Percentiles rank a stretch among this genome's conserved stretches.
Conservation (phyloP, 2,329 filamentous ascomycete genomes). For the Colletotrichum destructivum region DNA sequence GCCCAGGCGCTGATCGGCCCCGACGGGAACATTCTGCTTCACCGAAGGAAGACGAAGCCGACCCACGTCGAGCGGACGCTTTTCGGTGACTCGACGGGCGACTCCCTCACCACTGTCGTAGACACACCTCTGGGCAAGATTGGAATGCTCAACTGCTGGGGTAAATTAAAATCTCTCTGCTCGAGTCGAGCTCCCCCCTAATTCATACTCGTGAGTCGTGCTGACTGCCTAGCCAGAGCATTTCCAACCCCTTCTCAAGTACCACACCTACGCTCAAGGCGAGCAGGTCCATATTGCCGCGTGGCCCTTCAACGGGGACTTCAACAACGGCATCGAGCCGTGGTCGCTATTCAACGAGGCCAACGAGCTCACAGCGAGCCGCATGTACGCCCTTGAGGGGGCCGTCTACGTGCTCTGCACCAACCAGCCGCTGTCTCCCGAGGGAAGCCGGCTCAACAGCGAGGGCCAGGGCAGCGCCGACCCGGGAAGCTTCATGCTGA, state of each 20-base stretch:
- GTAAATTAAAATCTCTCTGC: too few relatives aligned
- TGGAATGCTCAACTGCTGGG: conserved; percentile 69
- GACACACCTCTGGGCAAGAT: conserved; percentile 65
- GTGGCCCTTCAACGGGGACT: conserved; percentile 43
- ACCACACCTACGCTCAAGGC: conserved; percentile 46
- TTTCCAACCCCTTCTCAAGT: conserved; percentile 64
- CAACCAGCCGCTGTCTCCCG: too few relatives aligned
- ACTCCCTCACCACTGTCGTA: conserved; percentile 58
- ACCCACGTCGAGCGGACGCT: conserved; percentile 65
- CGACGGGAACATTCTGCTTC: conserved; percentile 55
- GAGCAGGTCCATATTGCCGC: conserved; percentile 49
- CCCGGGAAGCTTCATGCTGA: too few relatives aligned
- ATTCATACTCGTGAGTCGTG: too few relatives aligned
- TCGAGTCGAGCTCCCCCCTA: too few relatives aligned
- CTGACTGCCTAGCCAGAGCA: conserved; percentile 55
- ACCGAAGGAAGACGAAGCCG: conserved; percentile 66
- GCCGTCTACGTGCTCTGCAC: too few relatives aligned
- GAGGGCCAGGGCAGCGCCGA: too few relatives aligned
- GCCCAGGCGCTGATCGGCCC: conserved; percentile 61
- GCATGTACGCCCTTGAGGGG: too few relatives aligned
- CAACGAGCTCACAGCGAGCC: too few relatives aligned
- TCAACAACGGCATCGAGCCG: too few relatives aligned
- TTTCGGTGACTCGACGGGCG: conserved; percentile 6
- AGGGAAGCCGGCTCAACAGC: too few relatives aligned
- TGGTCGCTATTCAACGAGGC: too few relatives aligned